Evolutionary conservation across 768 basidiomycete species (phyloP).

Genomic region (Asterophora parasitica): DNA sequence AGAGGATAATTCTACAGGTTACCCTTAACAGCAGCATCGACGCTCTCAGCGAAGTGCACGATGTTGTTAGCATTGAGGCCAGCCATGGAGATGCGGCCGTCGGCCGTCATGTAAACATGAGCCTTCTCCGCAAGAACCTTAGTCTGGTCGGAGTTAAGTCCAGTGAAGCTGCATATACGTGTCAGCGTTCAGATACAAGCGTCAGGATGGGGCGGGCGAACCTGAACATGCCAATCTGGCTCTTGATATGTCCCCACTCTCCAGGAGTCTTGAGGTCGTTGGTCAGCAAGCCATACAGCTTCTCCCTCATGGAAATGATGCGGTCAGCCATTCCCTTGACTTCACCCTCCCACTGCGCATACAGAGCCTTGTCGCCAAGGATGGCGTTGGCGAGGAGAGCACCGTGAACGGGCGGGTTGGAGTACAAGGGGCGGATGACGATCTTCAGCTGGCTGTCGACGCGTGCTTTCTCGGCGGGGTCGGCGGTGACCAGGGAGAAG

Average conservation of each 20-base stretch:
- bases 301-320: slow-evolving; percentile 90
- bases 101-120: slow-evolving; percentile 91
- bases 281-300: slow-evolving; percentile 71
- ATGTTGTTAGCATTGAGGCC: slow-evolving; percentile 82
- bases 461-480: slow-evolving; percentile 74
- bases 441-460: slow-evolving; percentile 96
- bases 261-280: slow-evolving; percentile 86
- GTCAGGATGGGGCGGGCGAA: slow-evolving; percentile 27
- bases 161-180: slow-evolving; percentile 64
- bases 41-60: slow-evolving; percentile 84
- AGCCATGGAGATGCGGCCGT: slow-evolving; percentile 93
- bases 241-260: slow-evolving; percentile 91
- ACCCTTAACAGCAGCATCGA: slow-evolving; percentile 79
- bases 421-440: slow-evolving; percentile 93
- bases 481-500: slow-evolving; percentile 74
- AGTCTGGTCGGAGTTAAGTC: slow-evolving; percentile 73
- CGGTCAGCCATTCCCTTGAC: slow-evolving; percentile 95
- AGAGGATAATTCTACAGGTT: slow-evolving; percentile 45
- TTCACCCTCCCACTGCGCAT: slow-evolving; percentile 85
- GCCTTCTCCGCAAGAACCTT: slow-evolving; percentile 81
- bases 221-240: slow-evolving; percentile 99
- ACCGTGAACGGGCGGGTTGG: slow-evolving; percentile 92
- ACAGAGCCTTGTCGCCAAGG: slow-evolving; percentile 66
- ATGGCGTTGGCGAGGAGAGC: slow-evolving; percentile 85
- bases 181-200: no score